Base-by-base conservation (phyloP, 78 protist genomes). In the slime mould (Dictyostelium discoideum) region DNA sequence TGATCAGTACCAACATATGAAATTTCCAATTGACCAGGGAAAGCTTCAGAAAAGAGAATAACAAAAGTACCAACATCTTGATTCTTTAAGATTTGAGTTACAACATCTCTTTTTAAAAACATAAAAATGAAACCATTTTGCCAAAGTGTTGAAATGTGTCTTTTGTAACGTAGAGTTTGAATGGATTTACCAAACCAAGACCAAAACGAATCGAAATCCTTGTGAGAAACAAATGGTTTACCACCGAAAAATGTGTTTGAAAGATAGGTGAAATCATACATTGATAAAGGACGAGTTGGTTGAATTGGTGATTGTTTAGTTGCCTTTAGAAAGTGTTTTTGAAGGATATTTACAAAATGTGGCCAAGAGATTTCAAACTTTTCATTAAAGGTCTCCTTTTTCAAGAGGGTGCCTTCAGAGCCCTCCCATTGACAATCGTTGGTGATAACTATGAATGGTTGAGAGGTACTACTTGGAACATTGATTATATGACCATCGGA, bases 401-500 rank as follows among this genome's bases (percentile, higher is more conserved):
- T 89, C 10, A 96, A 26, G 0, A 96, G 74, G 6, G 92, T 79
- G 39, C 96, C 96, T 46, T 92, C 96, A 48, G 85, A 60, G 16
- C 87, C 97, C 44, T 96, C 93, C 86, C 87, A 96, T 67, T 96
- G 97, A 50, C 96, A 96, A 63, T 96, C 97, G 20, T 96, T 87
- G 85, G 97, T 96, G 3, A 96, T 96, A 3, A 96, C 97, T 7
- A 96, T 93, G 26, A 96, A 96, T 29, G 97, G 97, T 22, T 92
- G 92, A 1, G 88, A 74, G 10, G 97, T 72, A 5, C 63, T 8
- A 18, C 85, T 63, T 72, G 92, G 94, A 0, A 94, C 89, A 37
- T 87, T 74, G 13, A 80, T 60, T 20, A 77, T 69, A 32, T 63
- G 65, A 8, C 85, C 85, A 73, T 86, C 96, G 0, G 88, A 29